phyloP scores from a whole-genome alignment of 2,329 filamentous ascomycete genomes.

The Xylariaceae sp. region DNA sequence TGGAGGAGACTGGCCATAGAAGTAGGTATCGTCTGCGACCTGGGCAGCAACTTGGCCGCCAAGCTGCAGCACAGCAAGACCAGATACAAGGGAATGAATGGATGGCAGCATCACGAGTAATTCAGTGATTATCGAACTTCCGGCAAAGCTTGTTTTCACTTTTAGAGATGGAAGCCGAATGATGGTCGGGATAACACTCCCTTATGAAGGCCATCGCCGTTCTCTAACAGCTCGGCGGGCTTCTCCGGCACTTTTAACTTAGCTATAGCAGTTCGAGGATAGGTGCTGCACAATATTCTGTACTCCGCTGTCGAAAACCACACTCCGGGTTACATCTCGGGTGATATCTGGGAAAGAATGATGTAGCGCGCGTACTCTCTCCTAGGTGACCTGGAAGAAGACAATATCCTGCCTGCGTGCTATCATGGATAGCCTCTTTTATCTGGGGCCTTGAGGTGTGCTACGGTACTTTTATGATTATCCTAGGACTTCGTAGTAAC shows the following conservation, averaged over 20 bases:
- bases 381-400: background rate
- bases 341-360: background rate
- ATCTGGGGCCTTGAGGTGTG: background rate
- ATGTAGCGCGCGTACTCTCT: background rate
- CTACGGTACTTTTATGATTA: background rate
- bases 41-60: constrained; percentile 15
- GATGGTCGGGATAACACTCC: background rate
- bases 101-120: constrained; percentile 3
- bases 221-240: background rate
- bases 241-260: background rate
- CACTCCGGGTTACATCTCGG: too few species aligned
- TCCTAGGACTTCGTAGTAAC: too few species aligned
- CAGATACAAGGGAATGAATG: constrained; percentile 3
- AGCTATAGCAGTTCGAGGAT: background rate
- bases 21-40: constrained; percentile 32
- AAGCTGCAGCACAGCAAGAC: constrained; percentile 10
- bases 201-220: background rate
- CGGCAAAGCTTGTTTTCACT: background rate
- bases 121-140: background rate
- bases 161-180: background rate
- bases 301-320: background rate
- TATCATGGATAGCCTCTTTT: background rate
- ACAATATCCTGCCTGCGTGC: background rate
- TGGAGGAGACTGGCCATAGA: constrained; percentile 38
- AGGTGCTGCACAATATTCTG: background rate